Conservation (phyloP, 1,284 basidiomycete genomes). For the Apiotrichum mycotoxinovorans region DNA sequence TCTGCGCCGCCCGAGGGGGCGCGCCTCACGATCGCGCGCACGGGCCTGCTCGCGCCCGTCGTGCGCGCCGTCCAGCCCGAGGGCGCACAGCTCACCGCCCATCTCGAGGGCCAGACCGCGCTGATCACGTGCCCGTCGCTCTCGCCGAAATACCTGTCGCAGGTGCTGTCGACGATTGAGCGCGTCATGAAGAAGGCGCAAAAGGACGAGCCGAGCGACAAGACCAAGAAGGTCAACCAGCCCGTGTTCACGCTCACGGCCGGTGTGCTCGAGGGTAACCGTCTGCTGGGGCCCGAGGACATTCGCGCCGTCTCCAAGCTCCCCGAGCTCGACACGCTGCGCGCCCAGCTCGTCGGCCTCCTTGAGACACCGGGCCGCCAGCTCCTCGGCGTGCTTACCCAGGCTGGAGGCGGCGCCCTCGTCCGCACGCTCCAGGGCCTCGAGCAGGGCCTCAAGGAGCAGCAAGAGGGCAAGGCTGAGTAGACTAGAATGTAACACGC, state of each 20-base stretch:
- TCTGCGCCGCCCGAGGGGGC: slow-evolving; percentile 17
- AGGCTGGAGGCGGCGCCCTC: slow-evolving; percentile 46
- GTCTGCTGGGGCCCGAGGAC: slow-evolving; percentile 26
- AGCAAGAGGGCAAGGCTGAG: slow-evolving; percentile 14
- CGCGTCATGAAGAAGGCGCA: slow-evolving; percentile 28
- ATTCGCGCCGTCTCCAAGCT: slow-evolving; percentile 39
- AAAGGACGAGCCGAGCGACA: slow-evolving; percentile 22
- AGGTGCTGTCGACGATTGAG: slow-evolving; percentile 39
- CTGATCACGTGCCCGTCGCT: slow-evolving; percentile 44
- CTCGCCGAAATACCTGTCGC: slow-evolving; percentile 46
- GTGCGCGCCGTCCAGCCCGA: slow-evolving; percentile 25
- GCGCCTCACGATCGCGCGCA: slow-evolving; percentile 43
- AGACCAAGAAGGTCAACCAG: slow-evolving; percentile 26
- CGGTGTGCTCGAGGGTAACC: slow-evolving; percentile 45
- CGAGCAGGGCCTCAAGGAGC: slow-evolving; percentile 42
- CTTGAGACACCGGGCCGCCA: slow-evolving; percentile 42
- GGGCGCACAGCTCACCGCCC: slow-evolving; percentile 4
- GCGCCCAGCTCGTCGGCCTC: slow-evolving; percentile 50
- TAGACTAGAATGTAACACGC: slow-evolving; percentile 20
- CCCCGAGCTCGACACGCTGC: slow-evolving; percentile 46
- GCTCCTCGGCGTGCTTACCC: slow-evolving; percentile 41
- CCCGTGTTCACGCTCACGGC: slow-evolving; percentile 45
- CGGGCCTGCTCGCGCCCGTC: slow-evolving; percentile 40
- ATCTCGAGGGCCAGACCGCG: slow-evolving; percentile 30
- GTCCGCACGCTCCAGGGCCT: slow-evolving; percentile 49